phyloP scores from a whole-genome alignment of 108 stramenopile genomes.

The Stephanodiscus minutulus region DNA sequence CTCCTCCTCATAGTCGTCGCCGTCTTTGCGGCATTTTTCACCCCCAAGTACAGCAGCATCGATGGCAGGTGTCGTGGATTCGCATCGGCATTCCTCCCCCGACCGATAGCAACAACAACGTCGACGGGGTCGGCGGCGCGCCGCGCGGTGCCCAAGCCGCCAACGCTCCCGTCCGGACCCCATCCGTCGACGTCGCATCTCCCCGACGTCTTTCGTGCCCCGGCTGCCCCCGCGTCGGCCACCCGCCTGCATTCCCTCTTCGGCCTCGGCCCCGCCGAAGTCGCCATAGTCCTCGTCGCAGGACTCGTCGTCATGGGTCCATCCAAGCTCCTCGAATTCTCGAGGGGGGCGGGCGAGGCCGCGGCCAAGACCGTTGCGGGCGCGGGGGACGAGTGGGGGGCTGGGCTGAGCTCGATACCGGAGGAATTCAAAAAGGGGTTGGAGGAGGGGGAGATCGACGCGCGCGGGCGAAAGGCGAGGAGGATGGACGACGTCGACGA shows the following conservation, averaged over 20 bases:
- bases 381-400: constrained; percentile 15
- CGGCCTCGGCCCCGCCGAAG: constrained; percentile 81
- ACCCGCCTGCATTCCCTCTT: constrained; percentile 53
- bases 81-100: no score
- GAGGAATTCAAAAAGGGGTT: constrained; percentile 83
- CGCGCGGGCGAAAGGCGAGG: constrained; percentile 70
- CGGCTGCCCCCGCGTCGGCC: constrained; percentile 13
- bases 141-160: no score
- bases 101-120: no score
- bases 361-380: constrained; percentile 61
- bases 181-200: no score
- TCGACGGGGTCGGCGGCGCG: no score
- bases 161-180: no score
- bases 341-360: constrained; percentile 59
- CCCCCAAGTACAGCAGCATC: no score
- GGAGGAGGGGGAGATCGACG: constrained; percentile 74
- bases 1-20: no score
- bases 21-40: no score
- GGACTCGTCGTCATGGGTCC: constrained; percentile 71
- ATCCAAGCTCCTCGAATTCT: constrained; percentile 58
- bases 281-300: constrained; percentile 67
- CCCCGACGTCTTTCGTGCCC: no score
- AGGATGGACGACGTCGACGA: constrained; percentile 51
- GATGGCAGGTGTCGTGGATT: no score
- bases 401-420: constrained; percentile 60